Conservation (phyloP, 2,329 filamentous ascomycete genomes). For the Ophiognomonia clavigignenti-juglandacearum region DNA sequence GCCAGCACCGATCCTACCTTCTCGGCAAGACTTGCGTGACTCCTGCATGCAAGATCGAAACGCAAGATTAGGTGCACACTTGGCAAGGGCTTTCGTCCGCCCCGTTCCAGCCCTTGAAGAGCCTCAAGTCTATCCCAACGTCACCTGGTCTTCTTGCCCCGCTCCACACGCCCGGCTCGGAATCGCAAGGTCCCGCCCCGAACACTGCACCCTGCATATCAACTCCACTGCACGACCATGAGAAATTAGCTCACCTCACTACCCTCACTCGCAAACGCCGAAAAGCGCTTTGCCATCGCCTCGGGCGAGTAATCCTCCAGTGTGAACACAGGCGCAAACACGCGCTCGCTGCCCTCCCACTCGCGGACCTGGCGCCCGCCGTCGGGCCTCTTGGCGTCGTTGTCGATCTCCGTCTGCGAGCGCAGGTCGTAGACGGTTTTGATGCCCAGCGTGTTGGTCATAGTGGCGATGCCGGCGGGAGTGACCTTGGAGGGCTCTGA, state of each 20-base stretch:
- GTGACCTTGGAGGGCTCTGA: constrained; percentile 61
- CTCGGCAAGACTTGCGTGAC: background rate
- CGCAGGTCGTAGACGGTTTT: constrained; percentile 65
- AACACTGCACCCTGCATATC: too few species aligned
- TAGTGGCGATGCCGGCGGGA: constrained; percentile 42
- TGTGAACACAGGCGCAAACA: constrained; percentile 62
- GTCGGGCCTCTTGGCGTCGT: constrained; percentile 25
- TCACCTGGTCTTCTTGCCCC: too few species aligned
- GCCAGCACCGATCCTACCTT: background rate
- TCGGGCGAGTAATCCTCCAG: constrained; percentile 59
- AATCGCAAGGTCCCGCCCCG: background rate
- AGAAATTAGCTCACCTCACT: constrained; percentile 37
- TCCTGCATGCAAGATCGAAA: background rate
- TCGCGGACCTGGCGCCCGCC: constrained; percentile 32
- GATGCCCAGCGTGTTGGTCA: constrained; percentile 52
- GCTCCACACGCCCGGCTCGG: background rate
- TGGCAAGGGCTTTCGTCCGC: background rate
- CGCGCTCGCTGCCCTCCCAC: constrained; percentile 47
- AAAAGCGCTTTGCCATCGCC: constrained; percentile 54
- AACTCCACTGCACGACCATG: too few species aligned
- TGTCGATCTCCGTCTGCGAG: constrained; percentile 53
- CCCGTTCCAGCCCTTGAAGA: background rate
- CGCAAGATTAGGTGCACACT: background rate
- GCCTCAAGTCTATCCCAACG: background rate
- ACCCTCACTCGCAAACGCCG: constrained; percentile 53